Percentiles rank a stretch among this genome's conserved stretches.
Conservation (phyloP, 495 filamentous ascomycete genomes). For the Cudoniella acicularis region DNA sequence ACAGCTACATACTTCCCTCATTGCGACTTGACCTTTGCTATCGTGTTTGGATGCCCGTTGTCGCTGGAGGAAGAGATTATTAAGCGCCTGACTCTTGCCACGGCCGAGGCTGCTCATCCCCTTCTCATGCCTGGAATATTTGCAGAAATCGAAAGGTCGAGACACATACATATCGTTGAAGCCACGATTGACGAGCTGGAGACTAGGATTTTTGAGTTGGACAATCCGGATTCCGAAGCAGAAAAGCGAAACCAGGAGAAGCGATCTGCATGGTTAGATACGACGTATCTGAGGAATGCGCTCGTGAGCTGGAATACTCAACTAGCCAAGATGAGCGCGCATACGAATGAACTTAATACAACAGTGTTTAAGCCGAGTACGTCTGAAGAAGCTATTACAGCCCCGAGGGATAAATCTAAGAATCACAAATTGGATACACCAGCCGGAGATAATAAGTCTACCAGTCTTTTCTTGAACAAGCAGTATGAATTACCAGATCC, state of each 20-base stretch:
- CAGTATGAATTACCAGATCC: not conserved
- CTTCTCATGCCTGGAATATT: slow-evolving; percentile 29
- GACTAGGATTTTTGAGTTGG: slow-evolving; percentile 23
- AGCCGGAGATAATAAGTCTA: not conserved
- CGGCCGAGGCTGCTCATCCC: slow-evolving; percentile 25
- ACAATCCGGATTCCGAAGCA: slow-evolving; percentile 7
- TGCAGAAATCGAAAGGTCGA: slow-evolving; percentile 25
- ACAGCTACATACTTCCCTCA: slow-evolving; percentile 29
- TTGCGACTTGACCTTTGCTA: slow-evolving; percentile 22
- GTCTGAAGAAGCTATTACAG: not conserved
- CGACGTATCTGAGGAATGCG: slow-evolving; percentile 23
- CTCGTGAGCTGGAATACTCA: slow-evolving; percentile 27
- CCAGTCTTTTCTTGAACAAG: not conserved
- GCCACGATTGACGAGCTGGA: slow-evolving; percentile 25
- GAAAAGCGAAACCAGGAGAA: slow-evolving; percentile 21
- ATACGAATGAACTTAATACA: slow-evolving; percentile 16
- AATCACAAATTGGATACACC: not conserved
- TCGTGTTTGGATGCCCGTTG: slow-evolving; percentile 26
- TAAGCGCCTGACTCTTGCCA: slow-evolving; percentile 10
- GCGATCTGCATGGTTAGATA: slow-evolving; percentile 24
- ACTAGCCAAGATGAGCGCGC: slow-evolving; percentile 22
- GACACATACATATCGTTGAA: slow-evolving; percentile 25
- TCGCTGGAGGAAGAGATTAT: slow-evolving; percentile 20
- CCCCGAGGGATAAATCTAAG: not conserved
- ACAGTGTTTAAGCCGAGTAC: slow-evolving; percentile 2